Conservation (phyloP, 192 early-diverging fungal genomes). For the Backusella mclennaniae region DNA sequence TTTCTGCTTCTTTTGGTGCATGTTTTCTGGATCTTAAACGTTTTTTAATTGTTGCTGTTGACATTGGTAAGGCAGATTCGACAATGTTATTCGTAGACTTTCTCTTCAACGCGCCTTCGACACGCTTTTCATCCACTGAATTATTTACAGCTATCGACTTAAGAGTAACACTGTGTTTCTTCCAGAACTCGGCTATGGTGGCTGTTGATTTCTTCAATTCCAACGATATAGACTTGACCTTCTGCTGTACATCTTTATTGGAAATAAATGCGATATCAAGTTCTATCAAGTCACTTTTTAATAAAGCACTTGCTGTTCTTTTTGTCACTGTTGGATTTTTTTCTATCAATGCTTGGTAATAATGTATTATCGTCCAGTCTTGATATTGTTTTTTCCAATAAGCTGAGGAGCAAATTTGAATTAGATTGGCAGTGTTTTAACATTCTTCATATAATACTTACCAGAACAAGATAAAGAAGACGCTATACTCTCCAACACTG, state of each 20-base stretch:
- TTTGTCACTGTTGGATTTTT: background rate
- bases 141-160: background rate
- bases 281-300: background rate
- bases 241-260: background rate
- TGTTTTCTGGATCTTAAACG: background rate
- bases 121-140: background rate
- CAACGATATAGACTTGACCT: background rate
- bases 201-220: background rate
- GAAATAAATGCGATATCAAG: background rate
- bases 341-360: background rate
- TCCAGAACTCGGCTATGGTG: background rate
- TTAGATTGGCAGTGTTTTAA: no score
- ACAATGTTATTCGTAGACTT: background rate
- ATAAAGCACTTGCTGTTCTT: background rate
- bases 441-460: no score
- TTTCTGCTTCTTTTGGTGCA: background rate
- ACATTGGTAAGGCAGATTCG: background rate
- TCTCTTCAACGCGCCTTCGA: background rate
- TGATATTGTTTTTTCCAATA: background rate
- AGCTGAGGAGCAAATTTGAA: background rate
- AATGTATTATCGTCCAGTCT: background rate
- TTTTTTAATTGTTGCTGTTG: background rate
- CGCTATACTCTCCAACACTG: no score
- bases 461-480: no score
- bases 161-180: background rate